Conservation (phyloP, 441 rosid species). For the Populus hybrid region DNA sequence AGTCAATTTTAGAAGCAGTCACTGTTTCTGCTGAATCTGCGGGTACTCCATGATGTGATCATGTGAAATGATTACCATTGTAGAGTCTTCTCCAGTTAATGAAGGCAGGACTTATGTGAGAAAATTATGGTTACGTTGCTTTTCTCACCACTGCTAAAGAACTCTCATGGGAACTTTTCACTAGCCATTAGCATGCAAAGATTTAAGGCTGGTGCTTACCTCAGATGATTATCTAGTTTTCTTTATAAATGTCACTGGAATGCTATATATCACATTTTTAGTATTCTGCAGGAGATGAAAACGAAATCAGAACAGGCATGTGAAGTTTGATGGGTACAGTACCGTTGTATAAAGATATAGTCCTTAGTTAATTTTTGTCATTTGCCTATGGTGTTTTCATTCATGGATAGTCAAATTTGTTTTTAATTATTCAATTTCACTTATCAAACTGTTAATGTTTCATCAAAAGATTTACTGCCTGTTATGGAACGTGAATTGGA, state of each 20-base stretch:
- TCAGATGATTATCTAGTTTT: conserved; percentile 9
- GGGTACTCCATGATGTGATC: conserved; percentile 18
- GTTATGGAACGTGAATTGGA: background rate
- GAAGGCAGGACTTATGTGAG: background rate
- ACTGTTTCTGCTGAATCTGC: conserved; percentile 22
- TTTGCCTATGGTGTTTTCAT: background rate
- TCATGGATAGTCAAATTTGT: background rate
- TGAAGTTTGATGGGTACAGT: conserved; percentile 3
- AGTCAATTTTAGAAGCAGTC: conserved; percentile 47
- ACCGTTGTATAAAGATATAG: background rate
- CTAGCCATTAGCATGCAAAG: background rate
- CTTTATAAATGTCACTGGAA: background rate
- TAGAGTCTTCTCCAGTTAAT: conserved; percentile 10
- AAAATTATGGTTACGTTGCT: conserved; percentile 11
- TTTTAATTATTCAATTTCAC: background rate
- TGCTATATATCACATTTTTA: background rate
- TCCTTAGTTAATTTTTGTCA: background rate
- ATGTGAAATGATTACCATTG: conserved; percentile 12
- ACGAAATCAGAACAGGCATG: background rate
- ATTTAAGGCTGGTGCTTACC: background rate
- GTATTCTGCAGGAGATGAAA: conserved; percentile 3
- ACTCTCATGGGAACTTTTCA: background rate
- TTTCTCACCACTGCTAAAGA: background rate
- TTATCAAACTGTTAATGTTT: background rate
- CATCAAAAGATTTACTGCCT: background rate